Conservation (phyloP, 2,329 filamentous ascomycete species). For the Alternaria tenuissima region DNA sequence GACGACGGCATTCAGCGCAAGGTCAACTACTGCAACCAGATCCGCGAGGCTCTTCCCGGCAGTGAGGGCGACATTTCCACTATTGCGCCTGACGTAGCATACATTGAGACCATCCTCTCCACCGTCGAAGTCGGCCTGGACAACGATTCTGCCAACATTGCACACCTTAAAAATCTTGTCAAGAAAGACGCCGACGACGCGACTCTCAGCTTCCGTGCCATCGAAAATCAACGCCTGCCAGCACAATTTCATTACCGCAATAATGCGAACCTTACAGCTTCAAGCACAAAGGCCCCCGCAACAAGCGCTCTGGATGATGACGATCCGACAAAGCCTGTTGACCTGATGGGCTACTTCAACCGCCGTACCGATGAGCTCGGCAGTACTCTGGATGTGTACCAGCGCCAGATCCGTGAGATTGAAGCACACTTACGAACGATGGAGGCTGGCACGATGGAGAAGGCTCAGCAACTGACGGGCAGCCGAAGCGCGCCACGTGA, state of each 20-base stretch:
- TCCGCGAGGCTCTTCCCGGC: conserved; percentile 70
- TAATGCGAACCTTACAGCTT: conserved; percentile 50
- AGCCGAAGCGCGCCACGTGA: conserved; percentile 46
- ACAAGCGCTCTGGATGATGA: conserved; percentile 49
- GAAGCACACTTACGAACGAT: conserved; percentile 60
- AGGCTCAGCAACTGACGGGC: conserved; percentile 54
- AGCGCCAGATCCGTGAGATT: conserved; percentile 56
- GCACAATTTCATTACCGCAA: conserved; percentile 65
- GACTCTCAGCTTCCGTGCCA: conserved; percentile 74
- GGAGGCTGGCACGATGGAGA: conserved; percentile 55
- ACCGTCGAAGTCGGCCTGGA: conserved; percentile 70
- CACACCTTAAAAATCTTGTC: conserved; percentile 63
- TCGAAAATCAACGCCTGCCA: conserved; percentile 78
- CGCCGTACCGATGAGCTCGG: conserved; percentile 52
- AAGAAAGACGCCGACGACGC: conserved; percentile 75
- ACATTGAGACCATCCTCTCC: conserved; percentile 68
- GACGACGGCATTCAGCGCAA: conserved; percentile 83
- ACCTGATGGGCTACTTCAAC: conserved; percentile 58
- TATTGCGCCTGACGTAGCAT: conserved; percentile 71
- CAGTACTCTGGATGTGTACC: conserved; percentile 52
- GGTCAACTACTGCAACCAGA: conserved; percentile 77
- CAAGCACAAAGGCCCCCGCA: conserved; percentile 37
- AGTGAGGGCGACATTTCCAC: conserved; percentile 71
- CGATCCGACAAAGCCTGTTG: conserved; percentile 49
- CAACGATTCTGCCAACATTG: conserved; percentile 69